Evolutionary conservation across 192 early-diverging fungal species (phyloP), one percentile per base, ranked within the genome.

Genomic region (Entomortierella parvispora): DNA sequence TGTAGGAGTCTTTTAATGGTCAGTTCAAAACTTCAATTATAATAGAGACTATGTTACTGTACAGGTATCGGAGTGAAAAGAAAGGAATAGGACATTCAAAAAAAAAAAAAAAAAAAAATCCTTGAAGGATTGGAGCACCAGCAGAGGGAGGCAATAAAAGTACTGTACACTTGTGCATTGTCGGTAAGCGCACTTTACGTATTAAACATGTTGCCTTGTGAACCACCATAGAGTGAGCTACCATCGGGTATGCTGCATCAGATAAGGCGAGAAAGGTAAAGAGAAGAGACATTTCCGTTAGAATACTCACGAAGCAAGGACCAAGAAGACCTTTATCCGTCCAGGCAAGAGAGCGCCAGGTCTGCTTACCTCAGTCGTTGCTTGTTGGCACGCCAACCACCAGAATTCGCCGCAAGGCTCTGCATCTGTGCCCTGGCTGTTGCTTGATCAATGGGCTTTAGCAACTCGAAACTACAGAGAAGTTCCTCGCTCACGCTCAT

Each of bases 401-500:
- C 74, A 28, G 61, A 63, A 0, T 65, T 68, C 3, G 74, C 65
- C 1, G 74, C 74, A 17, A 77, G 56, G 43, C 59, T 68, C 61
- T 77, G 74, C 74, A 77, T 77, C 43, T 77, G 74, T 7, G 65
- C 65, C 29, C 57, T n/a, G 18, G 74, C 74, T 25, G 71, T 69
- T 5, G 72, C 68, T 23, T 75, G 69, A 54, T 82, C 81, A 26
- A 72, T 77, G 40, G 90, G 90, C 76, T 90, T 89, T 32, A 91
- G 84, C 53, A 94, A 86, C 84, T 92, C 92, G 84, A 98, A 98
- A 42, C 91, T 93, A 67, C 96, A 98, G 74, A 98, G 80, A 33
- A 98, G 83, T 62, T 93, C 90, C 61, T 94, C 93, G 60, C 94
- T 93, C 53, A 97, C 94, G 61, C 82, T 87, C 96, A 98, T 98